Evolutionary conservation across 352 stramenopile genomes (phyloP), one percentile per base, ranked within the genome.

Genomic region (Phytophthora pisi): DNA sequence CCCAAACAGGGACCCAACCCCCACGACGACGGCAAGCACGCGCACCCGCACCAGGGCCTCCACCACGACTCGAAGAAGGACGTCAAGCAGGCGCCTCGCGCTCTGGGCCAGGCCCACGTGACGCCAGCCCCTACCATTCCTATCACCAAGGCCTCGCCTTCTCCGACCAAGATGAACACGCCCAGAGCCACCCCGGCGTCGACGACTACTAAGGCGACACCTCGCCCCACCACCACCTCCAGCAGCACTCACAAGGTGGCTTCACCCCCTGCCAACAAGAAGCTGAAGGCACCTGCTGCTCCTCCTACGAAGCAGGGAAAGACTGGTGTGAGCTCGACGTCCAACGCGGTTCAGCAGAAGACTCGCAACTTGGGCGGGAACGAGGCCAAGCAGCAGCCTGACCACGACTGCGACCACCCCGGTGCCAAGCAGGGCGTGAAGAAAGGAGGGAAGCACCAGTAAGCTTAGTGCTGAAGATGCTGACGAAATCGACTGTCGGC

Each of bases 81-180:
- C 13, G 16, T 0, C 18, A 66, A 67, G 20, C 49, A 52, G 16
- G 8, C 20, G 6, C 45, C 23, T 18, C 50, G 40, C 16, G 30
- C 36, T 52, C 61, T 72, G 28, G 65, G 65, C 1, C 65, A 68
- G 3, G 7, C 38, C 30, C 57, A 24, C 5, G 42, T 24, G 16
- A 24, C 58, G 15, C 34, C 34, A 42, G 34, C 34, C 10, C 10
- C 34, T 4, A 42, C 10, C 34, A 15, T 5, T 42, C 5, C 11
- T 42, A 42, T 2, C 34, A 42, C 11, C 34, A 13, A 28, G 16
- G 64, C 31, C 26, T 67, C 51, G 4, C 65, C 65, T 11, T 52
- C 59, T 36, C 64, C 64, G 0, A 73, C 59, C 20, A 72, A 53
- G 30, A 46, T 28, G 2, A 43, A 20, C 23, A 57, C 38, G 13